Percentiles rank a stretch among this genome's conserved stretches.
phyloP scores from a whole-genome alignment of 2,329 filamentous ascomycete species.

The Penicillium fuscoglaucum region DNA sequence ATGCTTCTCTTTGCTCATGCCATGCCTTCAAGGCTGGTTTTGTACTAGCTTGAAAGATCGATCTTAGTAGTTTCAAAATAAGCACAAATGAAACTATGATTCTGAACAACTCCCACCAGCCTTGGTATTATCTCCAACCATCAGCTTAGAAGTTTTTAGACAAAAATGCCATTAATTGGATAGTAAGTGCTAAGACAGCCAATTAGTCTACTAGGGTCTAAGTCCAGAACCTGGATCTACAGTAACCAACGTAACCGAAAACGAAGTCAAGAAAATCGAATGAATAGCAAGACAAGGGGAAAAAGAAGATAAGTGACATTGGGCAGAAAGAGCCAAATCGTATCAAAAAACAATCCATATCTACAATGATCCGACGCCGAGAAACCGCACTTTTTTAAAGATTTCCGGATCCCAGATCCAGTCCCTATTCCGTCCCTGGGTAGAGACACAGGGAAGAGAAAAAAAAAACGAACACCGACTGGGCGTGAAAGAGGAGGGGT shows the following conservation, averaged over 20 bases:
- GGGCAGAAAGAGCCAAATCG: constrained; percentile 22
- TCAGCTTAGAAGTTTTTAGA: too few relatives aligned
- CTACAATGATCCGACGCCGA: constrained; percentile 27
- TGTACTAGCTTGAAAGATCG: constrained; percentile 30
- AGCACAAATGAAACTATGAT: constrained; percentile 11
- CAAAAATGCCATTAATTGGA: not conserved
- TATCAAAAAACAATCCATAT: constrained; percentile 28
- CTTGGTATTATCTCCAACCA: not conserved
- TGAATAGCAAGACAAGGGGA: constrained; percentile 5
- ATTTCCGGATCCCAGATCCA: constrained; percentile 16
- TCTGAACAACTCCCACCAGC: not conserved
- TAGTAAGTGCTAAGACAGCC: not conserved
- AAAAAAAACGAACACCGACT: constrained; percentile 13
- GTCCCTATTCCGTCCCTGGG: not conserved
- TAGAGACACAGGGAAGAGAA: constrained; percentile 2
- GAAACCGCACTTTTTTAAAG: constrained; percentile 25
- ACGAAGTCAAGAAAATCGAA: not conserved
- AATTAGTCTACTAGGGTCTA: not conserved
- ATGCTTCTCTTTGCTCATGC: not conserved
- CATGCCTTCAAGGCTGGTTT: constrained; percentile 4
- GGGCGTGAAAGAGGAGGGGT: constrained; percentile 14
- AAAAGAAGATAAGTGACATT: constrained; percentile 14
- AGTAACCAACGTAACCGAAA: not conserved
- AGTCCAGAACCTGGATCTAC: constrained; percentile 2
- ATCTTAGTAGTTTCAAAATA: constrained; percentile 11